Conservation (phyloP, 2,329 filamentous ascomycete genomes). For the Pseudocercospora musae region DNA sequence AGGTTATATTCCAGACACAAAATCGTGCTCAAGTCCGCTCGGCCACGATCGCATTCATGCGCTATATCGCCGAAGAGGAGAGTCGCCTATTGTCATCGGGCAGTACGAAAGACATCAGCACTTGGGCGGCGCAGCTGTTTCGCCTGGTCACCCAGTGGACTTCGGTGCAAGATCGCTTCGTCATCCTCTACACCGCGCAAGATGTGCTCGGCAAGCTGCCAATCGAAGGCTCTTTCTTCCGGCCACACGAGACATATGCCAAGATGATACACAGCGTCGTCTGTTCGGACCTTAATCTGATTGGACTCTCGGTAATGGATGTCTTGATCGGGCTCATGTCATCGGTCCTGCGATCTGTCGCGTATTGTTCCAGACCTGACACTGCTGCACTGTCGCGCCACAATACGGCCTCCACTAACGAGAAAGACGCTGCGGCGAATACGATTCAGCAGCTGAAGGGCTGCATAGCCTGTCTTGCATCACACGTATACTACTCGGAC, state of each 20-base stretch:
- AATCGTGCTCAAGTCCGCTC: constrained; percentile 77
- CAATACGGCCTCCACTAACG: constrained; percentile 2
- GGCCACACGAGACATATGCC: constrained; percentile 70
- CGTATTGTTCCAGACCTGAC: constrained; percentile 10
- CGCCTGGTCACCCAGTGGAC: constrained; percentile 80
- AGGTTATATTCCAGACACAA: constrained; percentile 78
- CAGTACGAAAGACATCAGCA: constrained; percentile 30
- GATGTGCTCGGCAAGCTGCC: constrained; percentile 69
- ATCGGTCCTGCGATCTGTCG: constrained; percentile 61
- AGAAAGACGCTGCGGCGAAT: constrained; percentile 11
- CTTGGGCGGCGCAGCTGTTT: constrained; percentile 81
- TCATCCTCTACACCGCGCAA: constrained; percentile 78
- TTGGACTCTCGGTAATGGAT: constrained; percentile 95
- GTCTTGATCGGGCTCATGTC: constrained; percentile 74
- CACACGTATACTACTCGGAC: constrained; percentile 94
- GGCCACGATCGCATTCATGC: constrained; percentile 70
- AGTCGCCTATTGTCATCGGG: constrained; percentile 11
- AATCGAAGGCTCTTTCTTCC: constrained; percentile 61
- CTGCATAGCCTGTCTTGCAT: constrained; percentile 87
- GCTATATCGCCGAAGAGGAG: constrained; percentile 58
- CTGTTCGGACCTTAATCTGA: constrained; percentile 85
- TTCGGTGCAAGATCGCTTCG: constrained; percentile 89
- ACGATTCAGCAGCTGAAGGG: constrained; percentile 57
- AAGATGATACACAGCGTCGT: constrained; percentile 79
- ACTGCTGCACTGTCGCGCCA: not conserved